These are phyloP conservation scores for Hypoxylon sp. DNA, from an alignment of 2,329 filamentous ascomycete genomes.

Conservation along the genomic window DNA sequence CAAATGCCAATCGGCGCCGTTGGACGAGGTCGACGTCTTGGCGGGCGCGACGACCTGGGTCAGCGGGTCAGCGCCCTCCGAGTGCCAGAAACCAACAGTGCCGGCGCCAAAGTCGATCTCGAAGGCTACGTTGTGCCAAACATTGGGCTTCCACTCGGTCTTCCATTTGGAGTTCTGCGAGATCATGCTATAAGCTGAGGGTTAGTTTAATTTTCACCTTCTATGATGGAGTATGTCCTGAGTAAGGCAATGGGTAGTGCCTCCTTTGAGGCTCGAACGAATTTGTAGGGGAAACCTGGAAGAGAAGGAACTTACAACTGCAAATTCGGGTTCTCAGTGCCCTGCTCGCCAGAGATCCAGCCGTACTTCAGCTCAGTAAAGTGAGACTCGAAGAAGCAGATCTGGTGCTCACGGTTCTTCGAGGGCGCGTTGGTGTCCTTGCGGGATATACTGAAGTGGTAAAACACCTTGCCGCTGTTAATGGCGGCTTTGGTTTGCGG, in stretches of 20 bases:
- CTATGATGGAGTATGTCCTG: background rate
- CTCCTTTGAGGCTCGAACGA: background rate
- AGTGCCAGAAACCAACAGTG: slow-evolving; percentile 79
- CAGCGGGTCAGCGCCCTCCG: slow-evolving; percentile 72
- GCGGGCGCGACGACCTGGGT: slow-evolving; percentile 73
- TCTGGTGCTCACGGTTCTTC: slow-evolving; percentile 76
- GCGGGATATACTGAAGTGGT: slow-evolving; percentile 79
- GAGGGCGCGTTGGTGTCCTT: slow-evolving; percentile 72
- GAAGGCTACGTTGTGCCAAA: slow-evolving; percentile 83
- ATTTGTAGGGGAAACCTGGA: background rate
- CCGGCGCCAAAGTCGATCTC: slow-evolving; percentile 76
- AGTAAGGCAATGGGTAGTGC: background rate
- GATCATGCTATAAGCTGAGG: too few species aligned
- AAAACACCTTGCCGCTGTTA: slow-evolving; percentile 75
- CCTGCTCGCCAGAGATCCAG: slow-evolving; percentile 67
- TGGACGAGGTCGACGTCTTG: slow-evolving; percentile 71
- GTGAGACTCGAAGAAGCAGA: slow-evolving; percentile 75
- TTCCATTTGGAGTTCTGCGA: slow-evolving; percentile 75
- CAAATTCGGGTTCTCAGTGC: slow-evolving; percentile 66
- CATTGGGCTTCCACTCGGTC: slow-evolving; percentile 71
- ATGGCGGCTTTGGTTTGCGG: slow-evolving; percentile 78
- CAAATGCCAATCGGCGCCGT: slow-evolving; percentile 81
- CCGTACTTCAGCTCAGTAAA: slow-evolving; percentile 84
- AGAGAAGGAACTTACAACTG: slow-evolving; percentile 63
- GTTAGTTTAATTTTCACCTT: too few species aligned